Evolutionary conservation across 768 basidiomycete species (phyloP).

Genomic region (Tephrocybe sp.): DNA sequence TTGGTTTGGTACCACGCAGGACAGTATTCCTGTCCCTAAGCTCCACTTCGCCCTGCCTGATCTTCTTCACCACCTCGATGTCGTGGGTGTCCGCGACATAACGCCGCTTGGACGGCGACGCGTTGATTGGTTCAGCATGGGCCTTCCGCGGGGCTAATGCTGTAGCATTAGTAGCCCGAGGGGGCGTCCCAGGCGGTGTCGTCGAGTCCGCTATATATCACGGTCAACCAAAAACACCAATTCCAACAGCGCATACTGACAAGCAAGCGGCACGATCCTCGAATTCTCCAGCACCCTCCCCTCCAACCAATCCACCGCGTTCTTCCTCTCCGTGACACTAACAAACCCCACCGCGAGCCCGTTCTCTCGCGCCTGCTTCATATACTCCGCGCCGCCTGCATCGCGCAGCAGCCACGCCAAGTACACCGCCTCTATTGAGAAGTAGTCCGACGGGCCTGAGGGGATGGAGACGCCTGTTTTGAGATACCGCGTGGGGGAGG

Average conservation of each 20-base stretch:
- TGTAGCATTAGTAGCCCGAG: conserved; percentile 24
- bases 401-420: conserved; percentile 82
- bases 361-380: conserved; percentile 78
- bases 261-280: conserved; percentile 46
- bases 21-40: conserved; percentile 82
- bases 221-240: background rate
- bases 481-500: conserved; percentile 74
- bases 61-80: conserved; percentile 84
- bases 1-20: conserved; percentile 78
- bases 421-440: conserved; percentile 79
- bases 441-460: conserved; percentile 60
- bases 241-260: conserved; percentile 28
- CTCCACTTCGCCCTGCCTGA: conserved; percentile 75
- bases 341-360: conserved; percentile 78
- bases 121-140: conserved; percentile 29
- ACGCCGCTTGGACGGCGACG: conserved; percentile 65
- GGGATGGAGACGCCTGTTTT: conserved; percentile 52
- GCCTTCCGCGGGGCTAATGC: conserved; percentile 28
- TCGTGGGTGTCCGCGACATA: conserved; percentile 82
- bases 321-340: conserved; percentile 84
- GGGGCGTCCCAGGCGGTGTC: conserved; percentile 46
- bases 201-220: conserved; percentile 44
- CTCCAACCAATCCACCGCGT: conserved; percentile 84
- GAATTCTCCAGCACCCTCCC: conserved; percentile 51
- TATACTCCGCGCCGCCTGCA: conserved; percentile 79